Evolutionary conservation across 495 filamentous ascomycete species (phyloP), one percentile per base, ranked within the genome.

Genomic region (Platismatia glauca): DNA sequence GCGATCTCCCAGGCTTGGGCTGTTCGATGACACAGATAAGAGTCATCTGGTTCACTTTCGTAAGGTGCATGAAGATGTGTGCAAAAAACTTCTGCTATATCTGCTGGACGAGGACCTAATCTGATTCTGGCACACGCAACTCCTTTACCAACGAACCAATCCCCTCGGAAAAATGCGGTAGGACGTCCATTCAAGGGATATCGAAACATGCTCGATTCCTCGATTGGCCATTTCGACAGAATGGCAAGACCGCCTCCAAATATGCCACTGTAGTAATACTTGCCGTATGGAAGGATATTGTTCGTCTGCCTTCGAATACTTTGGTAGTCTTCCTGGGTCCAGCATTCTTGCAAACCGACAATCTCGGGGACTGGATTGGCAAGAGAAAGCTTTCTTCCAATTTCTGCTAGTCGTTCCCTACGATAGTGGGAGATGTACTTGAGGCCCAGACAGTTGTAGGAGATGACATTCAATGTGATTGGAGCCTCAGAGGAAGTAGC

Each of bases 1-100:
- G 91, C 81, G 55, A 97, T 91, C 74, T 97, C 89, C 94, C 94
- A 98, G n/a, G 94, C 88, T 73, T 98, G 94, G 0, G 94, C 90
- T 7, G 87, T 89, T 31, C 91, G 88, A 68, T 97, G 95, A 71
- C 88, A 91, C 29, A 90, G 69, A 71, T 97, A 97, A 31, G 88
- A 91, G 70, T 96, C 91, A 64, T 90, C 73, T 27, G 82, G 84
- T 69, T 90, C 84, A 50, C 78, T 76, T 70, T 94, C 89, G 71
- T 98, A 97, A 4, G 91, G 90, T 13, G 94, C 88, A 71, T 97
- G 94, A 7, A 96, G 81, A 79, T 95, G 91, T 31, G 94, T 98
- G 71, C 89, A 93, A 73, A 98, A 97, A 2, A 97, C 91, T 70
- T 97, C 93, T 27, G 84, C 74, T n/a, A 94, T 76, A 67, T 92